Evolutionary conservation across 768 basidiomycete genomes (phyloP).

Genomic region (Amanita polypyramis): DNA sequence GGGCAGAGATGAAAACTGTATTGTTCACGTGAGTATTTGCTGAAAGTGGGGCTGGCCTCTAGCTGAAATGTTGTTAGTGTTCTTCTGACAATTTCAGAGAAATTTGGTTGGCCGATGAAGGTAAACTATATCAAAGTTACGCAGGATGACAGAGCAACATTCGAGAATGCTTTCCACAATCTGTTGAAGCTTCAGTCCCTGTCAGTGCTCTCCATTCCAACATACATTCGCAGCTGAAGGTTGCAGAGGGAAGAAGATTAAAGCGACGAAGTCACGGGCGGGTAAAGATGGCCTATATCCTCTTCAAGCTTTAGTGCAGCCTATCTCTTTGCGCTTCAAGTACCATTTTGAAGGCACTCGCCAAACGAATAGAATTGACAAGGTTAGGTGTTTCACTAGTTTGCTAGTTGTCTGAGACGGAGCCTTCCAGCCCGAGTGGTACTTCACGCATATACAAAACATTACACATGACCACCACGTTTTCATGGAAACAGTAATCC

Average conservation of each 20-base stretch:
- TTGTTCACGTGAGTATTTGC: constrained; percentile 46
- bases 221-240: neutral
- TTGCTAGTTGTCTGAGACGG: neutral
- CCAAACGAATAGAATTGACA: constrained; percentile 87
- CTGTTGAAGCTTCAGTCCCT: constrained; percentile 67
- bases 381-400: constrained; percentile 35
- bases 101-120: constrained; percentile 75
- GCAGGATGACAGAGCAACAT: constrained; percentile 42
- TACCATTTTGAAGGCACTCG: constrained; percentile 89
- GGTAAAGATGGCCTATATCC: constrained; percentile 67
- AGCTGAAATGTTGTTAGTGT: constrained; percentile 29
- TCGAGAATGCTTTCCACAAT: constrained; percentile 73
- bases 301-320: constrained; percentile 73
- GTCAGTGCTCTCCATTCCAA: constrained; percentile 34
- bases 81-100: constrained; percentile 56
- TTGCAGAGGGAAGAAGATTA: constrained; percentile 44
- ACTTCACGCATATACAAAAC: constrained; percentile 86
- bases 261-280: constrained; percentile 9
- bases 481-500: constrained; percentile 72
- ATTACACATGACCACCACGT: constrained; percentile 73
- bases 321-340: constrained; percentile 80
- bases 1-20: constrained; percentile 60
- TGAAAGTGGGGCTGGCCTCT: neutral
- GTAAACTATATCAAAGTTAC: constrained; percentile 51
- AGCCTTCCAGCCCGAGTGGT: constrained; percentile 82